Conservation (phyloP, 176 grass and related monocot genomes). For the Pharus latifolius region DNA sequence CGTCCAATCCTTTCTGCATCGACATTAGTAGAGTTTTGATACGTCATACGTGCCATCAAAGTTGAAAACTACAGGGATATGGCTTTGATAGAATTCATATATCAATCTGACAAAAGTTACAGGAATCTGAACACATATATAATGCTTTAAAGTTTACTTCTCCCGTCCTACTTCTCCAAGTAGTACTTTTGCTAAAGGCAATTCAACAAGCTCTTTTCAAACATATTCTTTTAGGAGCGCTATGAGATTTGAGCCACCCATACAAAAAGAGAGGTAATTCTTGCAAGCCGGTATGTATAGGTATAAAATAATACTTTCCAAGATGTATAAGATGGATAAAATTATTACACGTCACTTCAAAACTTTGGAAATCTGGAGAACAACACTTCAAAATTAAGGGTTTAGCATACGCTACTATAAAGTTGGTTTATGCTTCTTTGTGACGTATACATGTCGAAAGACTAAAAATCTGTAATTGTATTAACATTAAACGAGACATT, state of each 20-base stretch:
- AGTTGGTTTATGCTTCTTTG: too few species aligned
- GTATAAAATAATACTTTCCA: too few species aligned
- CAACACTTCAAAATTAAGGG: too few species aligned
- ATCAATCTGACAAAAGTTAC: not conserved
- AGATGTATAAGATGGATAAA: too few species aligned
- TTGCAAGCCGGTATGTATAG: constrained; percentile 1
- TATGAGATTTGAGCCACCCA: not conserved
- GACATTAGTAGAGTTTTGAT: too few species aligned
- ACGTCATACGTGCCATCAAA: too few species aligned
- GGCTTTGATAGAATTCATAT: not conserved
- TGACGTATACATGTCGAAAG: too few species aligned
- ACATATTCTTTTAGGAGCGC: constrained; percentile 13
- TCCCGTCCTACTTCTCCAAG: not conserved
- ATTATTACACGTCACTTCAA: too few species aligned
- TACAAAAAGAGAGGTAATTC: not conserved
- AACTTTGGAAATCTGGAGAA: too few species aligned
- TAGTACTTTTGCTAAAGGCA: constrained; percentile 4
- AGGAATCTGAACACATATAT: not conserved
- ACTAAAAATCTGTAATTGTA: too few species aligned
- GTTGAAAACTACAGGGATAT: constrained; percentile 4
- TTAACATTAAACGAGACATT: too few species aligned
- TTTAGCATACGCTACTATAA: too few species aligned
- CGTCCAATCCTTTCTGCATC: not conserved
- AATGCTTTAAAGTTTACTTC: not conserved
- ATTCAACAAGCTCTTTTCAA: not conserved